Conservation (phyloP, 2,329 filamentous ascomycete genomes). For the Paecilomyces sp. region DNA sequence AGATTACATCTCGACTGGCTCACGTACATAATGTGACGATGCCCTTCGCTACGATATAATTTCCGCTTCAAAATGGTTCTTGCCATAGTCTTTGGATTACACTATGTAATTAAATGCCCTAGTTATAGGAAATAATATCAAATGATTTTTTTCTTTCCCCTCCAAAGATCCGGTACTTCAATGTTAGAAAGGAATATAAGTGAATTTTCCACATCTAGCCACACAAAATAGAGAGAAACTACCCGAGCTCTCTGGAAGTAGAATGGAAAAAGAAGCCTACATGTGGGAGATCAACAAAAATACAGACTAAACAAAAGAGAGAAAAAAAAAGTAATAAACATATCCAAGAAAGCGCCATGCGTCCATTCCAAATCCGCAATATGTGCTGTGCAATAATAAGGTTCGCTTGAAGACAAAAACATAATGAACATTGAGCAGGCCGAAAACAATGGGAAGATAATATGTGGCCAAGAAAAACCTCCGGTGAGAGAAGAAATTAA, state of each 20-base stretch:
- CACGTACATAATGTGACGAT: not conserved
- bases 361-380: too few relatives aligned
- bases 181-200: too few relatives aligned
- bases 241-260: not conserved
- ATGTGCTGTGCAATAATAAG: too few relatives aligned
- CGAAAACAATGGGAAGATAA: constrained; percentile 2
- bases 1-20: not conserved
- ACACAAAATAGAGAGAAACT: not conserved
- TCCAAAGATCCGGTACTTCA: too few relatives aligned
- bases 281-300: constrained; percentile 4
- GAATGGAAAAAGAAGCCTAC: not conserved
- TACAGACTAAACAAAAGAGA: not conserved
- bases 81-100: not conserved
- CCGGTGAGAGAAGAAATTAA: not conserved
- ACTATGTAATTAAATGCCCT: not conserved
- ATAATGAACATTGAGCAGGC: not conserved
- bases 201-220: too few relatives aligned
- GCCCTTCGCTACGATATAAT: not conserved
- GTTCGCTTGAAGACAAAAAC: constrained; percentile 1
- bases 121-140: not conserved
- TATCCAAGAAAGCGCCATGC: too few relatives aligned
- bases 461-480: constrained; percentile 5
- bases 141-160: not conserved
- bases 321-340: too few relatives aligned
- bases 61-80: not conserved